Percentiles rank a stretch among this genome's conserved stretches.
Conservation (phyloP, 2,329 filamentous ascomycete genomes). For the Scedosporium boydii region DNA sequence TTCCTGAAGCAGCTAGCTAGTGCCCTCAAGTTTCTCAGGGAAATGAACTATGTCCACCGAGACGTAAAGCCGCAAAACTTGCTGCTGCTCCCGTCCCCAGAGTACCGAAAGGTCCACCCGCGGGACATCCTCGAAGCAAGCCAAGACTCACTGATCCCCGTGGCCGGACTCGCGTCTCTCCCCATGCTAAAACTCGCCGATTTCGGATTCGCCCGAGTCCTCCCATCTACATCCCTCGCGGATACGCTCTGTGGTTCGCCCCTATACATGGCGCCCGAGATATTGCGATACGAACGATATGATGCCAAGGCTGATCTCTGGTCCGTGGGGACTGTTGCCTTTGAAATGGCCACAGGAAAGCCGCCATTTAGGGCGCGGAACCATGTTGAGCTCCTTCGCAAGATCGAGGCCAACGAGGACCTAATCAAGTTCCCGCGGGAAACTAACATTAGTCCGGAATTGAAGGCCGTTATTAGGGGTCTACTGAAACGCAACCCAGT, state of each 20-base stretch:
- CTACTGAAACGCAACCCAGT: slow-evolving; percentile 79
- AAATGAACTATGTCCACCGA: slow-evolving; percentile 82
- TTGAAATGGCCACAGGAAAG: slow-evolving; percentile 86
- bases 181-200: slow-evolving; percentile 97
- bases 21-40: slow-evolving; percentile 78
- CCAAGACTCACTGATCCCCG: slow-evolving; percentile 70
- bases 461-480: slow-evolving; percentile 71
- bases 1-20: slow-evolving; percentile 93
- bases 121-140: slow-evolving; percentile 63
- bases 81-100: slow-evolving; percentile 72
- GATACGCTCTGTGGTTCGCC: slow-evolving; percentile 96
- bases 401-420: slow-evolving; percentile 84
- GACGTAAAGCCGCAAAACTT: slow-evolving; percentile 98
- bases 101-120: slow-evolving; percentile 46
- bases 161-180: slow-evolving; percentile 70
- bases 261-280: slow-evolving; percentile 97
- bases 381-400: slow-evolving; percentile 85
- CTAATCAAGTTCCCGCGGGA: slow-evolving; percentile 74
- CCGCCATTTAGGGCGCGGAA: slow-evolving; percentile 89
- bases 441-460: slow-evolving; percentile 57
- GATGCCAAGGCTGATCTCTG: slow-evolving; percentile 94
- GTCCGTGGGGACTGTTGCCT: slow-evolving; percentile 93
- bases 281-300: slow-evolving; percentile 93
- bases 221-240: slow-evolving; percentile 83
- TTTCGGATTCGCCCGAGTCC: slow-evolving; percentile 92